Conservation (phyloP, 1,284 basidiomycete genomes). For the Ganoderma sinense region DNA sequence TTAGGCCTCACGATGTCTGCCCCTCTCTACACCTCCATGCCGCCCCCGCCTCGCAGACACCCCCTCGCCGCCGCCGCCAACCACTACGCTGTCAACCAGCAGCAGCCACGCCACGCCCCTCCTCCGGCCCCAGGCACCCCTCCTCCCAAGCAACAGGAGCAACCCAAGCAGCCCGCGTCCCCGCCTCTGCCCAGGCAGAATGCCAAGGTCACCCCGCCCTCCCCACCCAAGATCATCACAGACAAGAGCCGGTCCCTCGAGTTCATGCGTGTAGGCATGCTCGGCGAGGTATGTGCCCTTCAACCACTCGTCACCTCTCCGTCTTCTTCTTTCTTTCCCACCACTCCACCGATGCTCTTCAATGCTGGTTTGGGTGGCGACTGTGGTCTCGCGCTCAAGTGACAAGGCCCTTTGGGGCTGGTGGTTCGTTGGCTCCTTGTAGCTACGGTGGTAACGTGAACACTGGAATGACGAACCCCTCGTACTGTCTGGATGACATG, state of each 20-base stretch:
- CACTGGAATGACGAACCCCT: too few relatives aligned
- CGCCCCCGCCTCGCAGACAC: constrained; percentile 41
- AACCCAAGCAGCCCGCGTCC: constrained; percentile 45
- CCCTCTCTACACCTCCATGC: constrained; percentile 35
- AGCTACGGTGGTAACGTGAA: background rate
- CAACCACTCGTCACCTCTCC: background rate
- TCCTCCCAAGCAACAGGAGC: constrained; percentile 32
- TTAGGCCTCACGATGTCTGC: constrained; percentile 43
- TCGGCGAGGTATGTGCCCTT: constrained; percentile 80
- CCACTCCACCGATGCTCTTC: too few relatives aligned
- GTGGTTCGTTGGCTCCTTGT: background rate
- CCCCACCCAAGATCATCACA: constrained; percentile 80
- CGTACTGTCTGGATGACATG: background rate
- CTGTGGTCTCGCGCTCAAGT: background rate
- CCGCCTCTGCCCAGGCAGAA: constrained; percentile 81
- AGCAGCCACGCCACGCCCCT: constrained; percentile 26
- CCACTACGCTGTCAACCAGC: constrained; percentile 38
- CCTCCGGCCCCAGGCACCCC: constrained; percentile 32
- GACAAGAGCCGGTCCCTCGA: constrained; percentile 68
- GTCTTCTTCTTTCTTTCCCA: background rate
- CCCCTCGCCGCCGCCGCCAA: constrained; percentile 41
- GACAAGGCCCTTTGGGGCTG: background rate
- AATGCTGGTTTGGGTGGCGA: background rate
- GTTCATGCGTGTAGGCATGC: constrained; percentile 78
- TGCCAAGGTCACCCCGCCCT: constrained; percentile 82